Evolutionary conservation across 2,329 filamentous ascomycete species (phyloP), one percentile per base, ranked within the genome.

Genomic region (Graphium sp.): DNA sequence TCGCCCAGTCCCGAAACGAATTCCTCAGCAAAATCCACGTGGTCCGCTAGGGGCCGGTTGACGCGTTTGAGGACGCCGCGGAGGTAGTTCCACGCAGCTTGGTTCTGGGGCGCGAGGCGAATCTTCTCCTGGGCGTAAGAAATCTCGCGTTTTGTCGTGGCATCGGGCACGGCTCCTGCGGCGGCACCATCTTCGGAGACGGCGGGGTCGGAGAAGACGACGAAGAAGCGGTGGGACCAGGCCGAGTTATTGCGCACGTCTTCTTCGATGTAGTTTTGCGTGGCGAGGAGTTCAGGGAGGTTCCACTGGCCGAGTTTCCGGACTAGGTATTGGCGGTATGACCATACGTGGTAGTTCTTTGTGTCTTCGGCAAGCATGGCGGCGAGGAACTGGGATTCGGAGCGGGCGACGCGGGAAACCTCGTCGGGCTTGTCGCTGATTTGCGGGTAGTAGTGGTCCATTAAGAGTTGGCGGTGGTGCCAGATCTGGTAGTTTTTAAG

Each of bases 401-500:
- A 68, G 4, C 60, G 48, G 8, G 68, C 70, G 29, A 82, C 62
- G 33, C 40, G 40, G 61, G 62, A 40, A 59, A 73, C 35, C 56
- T 66, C 50, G 56, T 62, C 49, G 55, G 52, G 39, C 47, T 60
- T 73, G 48, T 40, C 65, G 48, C 55, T 75, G 57, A 69, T 80
- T 53, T 67, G 51, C 39, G 60, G 52, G 42, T 60, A 60, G 41
- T 69, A 56, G 37, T 62, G 49, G 39, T 77, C 67, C 29, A 76
- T 56, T 18, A 78, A 56, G n/a, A 74, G 56, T 48, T 76, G 70
- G 16, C 72, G 64, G 42, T 76, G 72, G 48, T 77, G 72, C 81
- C 89, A 98, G 50, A 98, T 98, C 55, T 98, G 89, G 57, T 98
- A 98, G 57, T 95, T 98, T 53, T 98, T 98, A 44, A 91, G 73